Percentiles rank a stretch among this genome's conserved stretches.
Evolutionary conservation across 306 rosid genomes (phyloP).

Genomic region (Senna tora): DNA sequence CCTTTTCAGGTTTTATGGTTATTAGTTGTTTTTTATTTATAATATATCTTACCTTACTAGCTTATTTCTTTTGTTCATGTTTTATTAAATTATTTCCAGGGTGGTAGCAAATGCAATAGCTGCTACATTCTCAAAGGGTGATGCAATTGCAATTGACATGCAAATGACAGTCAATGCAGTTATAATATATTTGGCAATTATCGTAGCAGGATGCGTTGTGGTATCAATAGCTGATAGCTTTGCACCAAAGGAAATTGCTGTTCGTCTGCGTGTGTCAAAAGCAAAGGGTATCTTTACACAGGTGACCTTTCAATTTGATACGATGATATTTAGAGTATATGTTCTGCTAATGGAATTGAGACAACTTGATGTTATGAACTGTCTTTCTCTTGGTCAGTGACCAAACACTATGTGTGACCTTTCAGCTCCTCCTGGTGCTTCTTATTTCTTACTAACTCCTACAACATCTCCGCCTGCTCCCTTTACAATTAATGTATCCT

Average conservation of each 20-base stretch:
- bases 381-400: slow-evolving; percentile 13
- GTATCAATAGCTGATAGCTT: slow-evolving; percentile 96
- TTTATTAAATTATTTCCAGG: slow-evolving; percentile 58
- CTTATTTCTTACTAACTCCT: background rate
- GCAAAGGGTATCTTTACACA: slow-evolving; percentile 87
- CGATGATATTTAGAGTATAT: slow-evolving; percentile 1
- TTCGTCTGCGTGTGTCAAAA: slow-evolving; percentile 72
- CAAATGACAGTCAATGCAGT: slow-evolving; percentile 84
- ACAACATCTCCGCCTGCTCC: background rate
- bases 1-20: background rate
- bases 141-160: slow-evolving; percentile 91
- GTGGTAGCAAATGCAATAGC: slow-evolving; percentile 76
- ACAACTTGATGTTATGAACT: slow-evolving; percentile 1
- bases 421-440: background rate
- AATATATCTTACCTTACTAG: background rate
- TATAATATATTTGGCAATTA: slow-evolving; percentile 74
- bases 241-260: slow-evolving; percentile 75
- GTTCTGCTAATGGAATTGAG: slow-evolving; percentile 24
- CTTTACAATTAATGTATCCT: background rate
- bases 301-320: slow-evolving; percentile 48
- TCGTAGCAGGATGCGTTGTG: slow-evolving; percentile 78
- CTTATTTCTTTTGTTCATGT: slow-evolving; percentile 26
- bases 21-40: background rate
- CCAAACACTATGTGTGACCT: slow-evolving; percentile 3
- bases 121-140: slow-evolving; percentile 72